A percentile compares a stretch with the other conserved stretches of the same genome.
These are phyloP conservation scores for Nemania abortiva DNA, from an alignment of 2,329 filamentous ascomycete species.

Conservation along the genomic window DNA sequence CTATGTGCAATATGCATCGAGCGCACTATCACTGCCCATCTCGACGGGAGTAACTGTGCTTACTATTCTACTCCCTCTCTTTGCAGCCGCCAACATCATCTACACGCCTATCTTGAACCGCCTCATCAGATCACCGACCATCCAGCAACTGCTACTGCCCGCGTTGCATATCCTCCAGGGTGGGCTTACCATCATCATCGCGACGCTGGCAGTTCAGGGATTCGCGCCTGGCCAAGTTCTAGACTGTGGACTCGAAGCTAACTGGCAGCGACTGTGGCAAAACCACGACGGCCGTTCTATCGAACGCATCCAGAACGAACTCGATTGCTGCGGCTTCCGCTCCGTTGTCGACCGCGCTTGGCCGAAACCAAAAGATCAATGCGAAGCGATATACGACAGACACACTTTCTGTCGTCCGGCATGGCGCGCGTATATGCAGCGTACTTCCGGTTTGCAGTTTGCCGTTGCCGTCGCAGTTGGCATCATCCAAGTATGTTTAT, in stretches of 20 bases:
- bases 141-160: conserved; percentile 48
- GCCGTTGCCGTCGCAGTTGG: conserved; percentile 65
- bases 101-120: conserved; percentile 40
- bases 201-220: conserved; percentile 55
- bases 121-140: conserved; percentile 16
- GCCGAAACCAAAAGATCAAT: conserved; percentile 58
- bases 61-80: conserved; percentile 48
- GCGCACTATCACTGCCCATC: conserved; percentile 48
- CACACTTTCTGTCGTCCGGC: conserved; percentile 61
- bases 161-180: conserved; percentile 58
- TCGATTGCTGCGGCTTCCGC: conserved; percentile 75
- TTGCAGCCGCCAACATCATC: conserved; percentile 47
- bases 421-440: conserved; percentile 69
- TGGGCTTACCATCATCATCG: conserved; percentile 58
- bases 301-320: conserved; percentile 71
- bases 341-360: conserved; percentile 69
- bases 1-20: conserved; percentile 49
- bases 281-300: conserved; percentile 64
- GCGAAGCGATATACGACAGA: conserved; percentile 61
- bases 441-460: conserved; percentile 66
- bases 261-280: conserved; percentile 68
- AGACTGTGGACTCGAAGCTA: conserved; percentile 66
- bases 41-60: conserved; percentile 48
- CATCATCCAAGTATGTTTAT: conserved; percentile 65
- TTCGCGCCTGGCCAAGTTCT: conserved; percentile 51